Conservation (phyloP, 2,329 filamentous ascomycete genomes). For the Tolypocladium album region DNA sequence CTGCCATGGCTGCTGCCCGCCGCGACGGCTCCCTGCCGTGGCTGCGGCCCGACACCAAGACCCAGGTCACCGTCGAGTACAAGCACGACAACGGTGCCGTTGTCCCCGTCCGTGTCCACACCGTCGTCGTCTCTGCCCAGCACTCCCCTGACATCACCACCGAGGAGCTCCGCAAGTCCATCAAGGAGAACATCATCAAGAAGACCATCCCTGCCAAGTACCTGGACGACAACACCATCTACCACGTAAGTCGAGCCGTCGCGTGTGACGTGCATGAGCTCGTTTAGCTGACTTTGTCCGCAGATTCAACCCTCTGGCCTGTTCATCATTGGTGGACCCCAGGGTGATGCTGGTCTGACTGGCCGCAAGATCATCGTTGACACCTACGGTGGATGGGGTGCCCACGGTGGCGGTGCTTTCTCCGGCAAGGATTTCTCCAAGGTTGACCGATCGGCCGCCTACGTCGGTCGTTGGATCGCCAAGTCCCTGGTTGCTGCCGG, state of each 20-base stretch:
- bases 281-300: conserved; percentile 4
- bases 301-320: conserved; percentile 91
- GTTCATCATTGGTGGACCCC: conserved; percentile 98
- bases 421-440: conserved; percentile 99
- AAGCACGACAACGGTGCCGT: conserved; percentile 92
- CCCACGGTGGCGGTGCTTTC: conserved; percentile 99
- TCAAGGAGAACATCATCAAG: conserved; percentile 96
- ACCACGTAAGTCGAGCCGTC: conserved; percentile 58
- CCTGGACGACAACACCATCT: conserved; percentile 85
- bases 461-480: conserved; percentile 96
- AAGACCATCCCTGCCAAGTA: conserved; percentile 86
- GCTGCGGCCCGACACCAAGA: conserved; percentile 99
- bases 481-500: conserved; percentile 90
- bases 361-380: conserved; percentile 99
- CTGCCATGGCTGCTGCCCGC: conserved; percentile 83
- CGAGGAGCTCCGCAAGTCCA: conserved; percentile 86
- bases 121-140: conserved; percentile 92
- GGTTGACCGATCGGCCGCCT: conserved; percentile 96
- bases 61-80: conserved; percentile 98
- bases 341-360: conserved; percentile 97
- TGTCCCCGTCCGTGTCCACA: conserved; percentile 85
- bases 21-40: conserved; percentile 81
- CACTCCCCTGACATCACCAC: conserved; percentile 83
- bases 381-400: conserved; percentile 99
- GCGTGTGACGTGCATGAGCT: not conserved